Percentiles rank a stretch among this genome's conserved stretches.
Evolutionary conservation across 2,329 filamentous ascomycete genomes (phyloP).

Genomic region (Talaromyces sp.): DNA sequence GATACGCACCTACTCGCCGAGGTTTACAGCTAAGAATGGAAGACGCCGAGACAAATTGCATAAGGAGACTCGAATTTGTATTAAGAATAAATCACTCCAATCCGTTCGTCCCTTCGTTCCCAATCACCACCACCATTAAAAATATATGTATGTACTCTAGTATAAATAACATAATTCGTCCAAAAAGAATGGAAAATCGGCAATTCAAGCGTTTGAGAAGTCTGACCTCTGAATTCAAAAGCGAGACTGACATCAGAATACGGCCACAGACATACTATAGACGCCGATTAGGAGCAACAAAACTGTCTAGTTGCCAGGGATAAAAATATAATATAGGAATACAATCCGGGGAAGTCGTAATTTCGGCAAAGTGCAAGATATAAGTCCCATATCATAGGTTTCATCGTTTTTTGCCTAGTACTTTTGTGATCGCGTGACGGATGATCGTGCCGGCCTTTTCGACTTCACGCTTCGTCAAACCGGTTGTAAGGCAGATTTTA

Average conservation of each 20-base stretch:
- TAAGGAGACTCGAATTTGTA: background rate
- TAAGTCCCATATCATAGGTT: background rate
- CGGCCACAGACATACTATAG: background rate
- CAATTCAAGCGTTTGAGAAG: background rate
- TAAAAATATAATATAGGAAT: slow-evolving; percentile 12
- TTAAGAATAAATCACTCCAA: background rate
- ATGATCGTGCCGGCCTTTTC: slow-evolving; percentile 89
- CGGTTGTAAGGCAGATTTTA: slow-evolving; percentile 86
- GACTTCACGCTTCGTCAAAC: slow-evolving; percentile 86
- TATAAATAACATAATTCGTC: slow-evolving; percentile 5
- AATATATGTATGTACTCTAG: slow-evolving; percentile 15
- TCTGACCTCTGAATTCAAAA: background rate
- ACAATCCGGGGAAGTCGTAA: slow-evolving; percentile 4
- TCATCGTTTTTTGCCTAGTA: slow-evolving; percentile 61
- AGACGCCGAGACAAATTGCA: background rate
- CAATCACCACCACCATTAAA: slow-evolving; percentile 12
- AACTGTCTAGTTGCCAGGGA: background rate
- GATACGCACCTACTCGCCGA: background rate
- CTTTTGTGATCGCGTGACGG: slow-evolving; percentile 88
- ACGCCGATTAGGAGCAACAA: background rate
- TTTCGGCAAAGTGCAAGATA: background rate
- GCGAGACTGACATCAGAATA: background rate
- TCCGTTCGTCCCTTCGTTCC: background rate
- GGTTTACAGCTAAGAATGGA: background rate
- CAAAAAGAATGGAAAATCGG: background rate